phyloP scores from a whole-genome alignment of 2,329 filamentous ascomycete species.

The Blastomyces percursus region DNA sequence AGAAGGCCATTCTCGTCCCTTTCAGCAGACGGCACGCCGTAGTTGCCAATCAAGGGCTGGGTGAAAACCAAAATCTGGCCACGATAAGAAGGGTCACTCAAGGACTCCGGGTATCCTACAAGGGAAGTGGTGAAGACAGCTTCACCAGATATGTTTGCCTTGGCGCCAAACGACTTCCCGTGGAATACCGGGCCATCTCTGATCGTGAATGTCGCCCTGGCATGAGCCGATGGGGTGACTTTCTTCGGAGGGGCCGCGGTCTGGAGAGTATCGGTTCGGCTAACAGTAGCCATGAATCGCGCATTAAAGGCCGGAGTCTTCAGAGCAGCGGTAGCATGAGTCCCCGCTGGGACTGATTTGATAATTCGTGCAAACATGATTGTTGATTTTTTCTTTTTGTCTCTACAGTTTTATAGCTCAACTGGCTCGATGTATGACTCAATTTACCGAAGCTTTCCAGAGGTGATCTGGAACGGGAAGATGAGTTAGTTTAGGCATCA shows the following conservation, averaged over 20 bases:
- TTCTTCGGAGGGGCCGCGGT: conserved; percentile 31
- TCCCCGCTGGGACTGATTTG: conserved; percentile 41
- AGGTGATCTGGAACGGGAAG: conserved; percentile 45
- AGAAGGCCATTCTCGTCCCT: conserved; percentile 82
- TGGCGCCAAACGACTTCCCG: conserved; percentile 92
- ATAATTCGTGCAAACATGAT: conserved; percentile 47
- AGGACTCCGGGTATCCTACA: conserved; percentile 90
- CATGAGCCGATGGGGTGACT: conserved; percentile 57
- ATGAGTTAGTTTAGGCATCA: conserved; percentile 15
- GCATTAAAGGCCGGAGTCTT: conserved; percentile 26
- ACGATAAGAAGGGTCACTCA: conserved; percentile 59
- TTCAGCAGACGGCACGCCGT: conserved; percentile 79
- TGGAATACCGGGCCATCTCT: conserved; percentile 92
- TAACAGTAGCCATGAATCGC: conserved; percentile 52
- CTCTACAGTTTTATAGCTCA: conserved; percentile 17
- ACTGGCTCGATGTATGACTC: conserved; percentile 26
- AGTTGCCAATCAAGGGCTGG: conserved; percentile 95
- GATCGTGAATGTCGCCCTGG: conserved; percentile 89
- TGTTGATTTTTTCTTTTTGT: conserved; percentile 24
- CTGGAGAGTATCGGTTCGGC: conserved; percentile 55
- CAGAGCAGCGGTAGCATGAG: conserved; percentile 35
- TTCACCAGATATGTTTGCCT: conserved; percentile 93
- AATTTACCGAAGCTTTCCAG: conserved; percentile 57
- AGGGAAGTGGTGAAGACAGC: conserved; percentile 97
- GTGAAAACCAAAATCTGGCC: conserved; percentile 96